A percentile compares a stretch with the other conserved stretches of the same genome.
phyloP scores from a whole-genome alignment of 169 alveolate species.

The Plasmodium ovale region DNA sequence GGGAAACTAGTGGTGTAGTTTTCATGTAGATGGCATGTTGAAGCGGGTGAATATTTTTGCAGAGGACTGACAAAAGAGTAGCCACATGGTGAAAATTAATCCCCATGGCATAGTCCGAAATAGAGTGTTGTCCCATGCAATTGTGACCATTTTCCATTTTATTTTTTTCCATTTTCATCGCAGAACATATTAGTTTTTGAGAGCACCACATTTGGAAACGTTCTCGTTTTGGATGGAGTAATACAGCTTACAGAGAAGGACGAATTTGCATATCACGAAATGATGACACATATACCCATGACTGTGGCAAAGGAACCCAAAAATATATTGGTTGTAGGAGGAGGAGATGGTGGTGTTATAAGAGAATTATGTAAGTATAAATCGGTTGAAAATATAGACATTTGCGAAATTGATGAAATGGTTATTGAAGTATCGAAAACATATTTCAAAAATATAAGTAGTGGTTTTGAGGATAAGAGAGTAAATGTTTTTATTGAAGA shows the following conservation, averaged over 20 bases:
- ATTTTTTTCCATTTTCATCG: not conserved
- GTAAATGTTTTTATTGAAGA: slow-evolving; percentile 77
- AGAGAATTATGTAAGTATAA: slow-evolving; percentile 82
- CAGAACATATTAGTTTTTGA: slow-evolving; percentile 79
- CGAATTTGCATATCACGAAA: slow-evolving; percentile 86
- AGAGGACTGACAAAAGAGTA: slow-evolving; percentile 52
- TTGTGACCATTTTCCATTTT: not conserved
- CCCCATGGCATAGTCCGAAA: slow-evolving; percentile 69
- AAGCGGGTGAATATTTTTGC: slow-evolving; percentile 73
- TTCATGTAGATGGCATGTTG: no score
- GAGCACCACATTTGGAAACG: slow-evolving; percentile 79
- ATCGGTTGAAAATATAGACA: slow-evolving; percentile 80
- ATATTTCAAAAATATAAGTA: slow-evolving; percentile 78
- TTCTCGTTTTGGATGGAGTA: slow-evolving; percentile 85
- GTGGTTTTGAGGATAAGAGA: slow-evolving; percentile 84
- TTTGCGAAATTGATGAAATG: slow-evolving; percentile 87
- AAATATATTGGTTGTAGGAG: slow-evolving; percentile 87
- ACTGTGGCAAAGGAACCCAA: slow-evolving; percentile 83
- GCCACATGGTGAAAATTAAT: slow-evolving; percentile 77
- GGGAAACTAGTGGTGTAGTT: no score
- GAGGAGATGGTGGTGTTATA: slow-evolving; percentile 89
- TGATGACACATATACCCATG: slow-evolving; percentile 86
- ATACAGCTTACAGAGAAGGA: slow-evolving; percentile 82
- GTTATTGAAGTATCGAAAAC: slow-evolving; percentile 83
- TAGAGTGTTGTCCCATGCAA: not conserved